phyloP scores from a whole-genome alignment of 1,139 yeast species.

The Yamadazyma blattariae region DNA sequence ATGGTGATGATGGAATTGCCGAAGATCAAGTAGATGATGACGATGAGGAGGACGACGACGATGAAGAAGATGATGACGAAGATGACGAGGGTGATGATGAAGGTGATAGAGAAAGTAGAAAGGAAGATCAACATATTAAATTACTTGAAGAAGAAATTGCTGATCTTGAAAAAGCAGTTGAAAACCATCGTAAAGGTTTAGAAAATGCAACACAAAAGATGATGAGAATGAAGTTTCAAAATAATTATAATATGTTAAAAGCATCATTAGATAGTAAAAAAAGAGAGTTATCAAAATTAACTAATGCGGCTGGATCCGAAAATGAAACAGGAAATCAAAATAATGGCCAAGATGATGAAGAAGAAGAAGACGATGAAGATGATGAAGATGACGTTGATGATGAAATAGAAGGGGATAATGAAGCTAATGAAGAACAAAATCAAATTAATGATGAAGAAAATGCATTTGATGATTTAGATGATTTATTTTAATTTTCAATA shows the following conservation, averaged over 20 bases:
- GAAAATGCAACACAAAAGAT: conserved; percentile 82
- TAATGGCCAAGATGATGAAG: conserved; percentile 26
- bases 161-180: conserved; percentile 79
- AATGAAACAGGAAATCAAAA: conserved; percentile 19
- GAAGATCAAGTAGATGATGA: conserved; percentile 12
- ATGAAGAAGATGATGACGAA: conserved; percentile 26
- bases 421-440: conserved; percentile 1
- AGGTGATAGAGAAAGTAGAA: conserved; percentile 28
- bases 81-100: conserved; percentile 26
- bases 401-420: conserved; percentile 20
- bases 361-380: conserved; percentile 25
- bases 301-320: conserved; percentile 25
- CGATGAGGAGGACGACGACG: conserved; percentile 26
- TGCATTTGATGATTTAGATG: conserved; percentile 41
- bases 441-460: conserved; percentile 22
- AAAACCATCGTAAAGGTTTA: conserved; percentile 70
- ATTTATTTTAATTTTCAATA: conserved; percentile 20
- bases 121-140: conserved; percentile 64
- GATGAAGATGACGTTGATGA: conserved; percentile 10
- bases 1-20: conserved; percentile 11
- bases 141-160: conserved; percentile 80
- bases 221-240: conserved; percentile 82
- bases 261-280: conserved; percentile 82
- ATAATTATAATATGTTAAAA: conserved; percentile 74
- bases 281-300: conserved; percentile 53